A percentile compares a stretch with the other conserved stretches of the same genome.
Evolutionary conservation across 1,284 basidiomycete species (phyloP).

Genomic region (Apiotrichum siamense): DNA sequence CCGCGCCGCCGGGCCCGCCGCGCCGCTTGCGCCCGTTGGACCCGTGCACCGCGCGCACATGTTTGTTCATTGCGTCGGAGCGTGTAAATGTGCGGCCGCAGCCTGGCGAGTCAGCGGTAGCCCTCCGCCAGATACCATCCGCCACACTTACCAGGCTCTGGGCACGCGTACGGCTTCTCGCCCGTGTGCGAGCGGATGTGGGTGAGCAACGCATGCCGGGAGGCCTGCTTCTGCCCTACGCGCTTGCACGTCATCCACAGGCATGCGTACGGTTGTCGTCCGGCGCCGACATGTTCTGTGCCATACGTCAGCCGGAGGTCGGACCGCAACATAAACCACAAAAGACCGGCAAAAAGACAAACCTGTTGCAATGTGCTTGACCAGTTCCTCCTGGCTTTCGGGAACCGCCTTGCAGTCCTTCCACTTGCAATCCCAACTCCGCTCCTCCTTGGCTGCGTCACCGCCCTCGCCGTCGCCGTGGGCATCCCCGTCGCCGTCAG

Average conservation of each 20-base stretch:
- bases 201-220: conserved; percentile 31
- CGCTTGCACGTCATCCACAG: conserved; percentile 32
- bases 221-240: conserved; percentile 33
- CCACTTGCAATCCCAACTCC: conserved; percentile 22
- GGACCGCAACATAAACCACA: background rate
- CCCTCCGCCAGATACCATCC: background rate
- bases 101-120: conserved; percentile 50
- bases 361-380: conserved; percentile 31
- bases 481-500: conserved; percentile 8
- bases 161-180: conserved; percentile 91
- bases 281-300: conserved; percentile 27
- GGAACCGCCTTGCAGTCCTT: conserved; percentile 22
- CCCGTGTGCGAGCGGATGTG: conserved; percentile 96
- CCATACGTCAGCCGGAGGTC: background rate
- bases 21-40: conserved; percentile 8
- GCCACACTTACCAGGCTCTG: conserved; percentile 51
- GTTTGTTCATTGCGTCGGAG: conserved; percentile 78
- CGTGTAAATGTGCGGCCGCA: conserved; percentile 96
- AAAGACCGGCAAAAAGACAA: conserved; percentile 4
- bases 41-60: conserved; percentile 29
- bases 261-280: conserved; percentile 30
- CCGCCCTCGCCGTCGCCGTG: conserved; percentile 2
- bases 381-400: conserved; percentile 21
- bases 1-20: background rate
- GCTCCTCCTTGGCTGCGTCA: background rate